Conservation (phyloP, 495 filamentous ascomycete species). For the Aspergillus coremiiformis region DNA sequence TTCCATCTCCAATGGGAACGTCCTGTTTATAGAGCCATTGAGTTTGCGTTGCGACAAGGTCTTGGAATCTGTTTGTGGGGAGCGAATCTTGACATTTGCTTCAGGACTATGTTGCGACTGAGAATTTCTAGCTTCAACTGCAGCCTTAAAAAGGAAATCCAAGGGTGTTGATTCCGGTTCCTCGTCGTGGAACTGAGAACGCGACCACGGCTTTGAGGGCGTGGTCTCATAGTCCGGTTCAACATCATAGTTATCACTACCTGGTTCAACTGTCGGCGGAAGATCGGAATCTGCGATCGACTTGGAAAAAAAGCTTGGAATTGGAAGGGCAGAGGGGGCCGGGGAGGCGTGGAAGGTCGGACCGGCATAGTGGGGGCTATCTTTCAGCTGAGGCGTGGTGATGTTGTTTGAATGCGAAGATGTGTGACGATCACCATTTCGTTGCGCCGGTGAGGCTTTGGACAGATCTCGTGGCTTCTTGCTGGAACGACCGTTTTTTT, state of each 20-base stretch:
- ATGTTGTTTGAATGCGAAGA: conserved; percentile 27
- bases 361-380: conserved; percentile 68
- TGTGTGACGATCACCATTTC: conserved; percentile 26
- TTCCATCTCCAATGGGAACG: conserved; percentile 64
- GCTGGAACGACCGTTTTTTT: conserved; percentile 30
- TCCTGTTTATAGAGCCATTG: conserved; percentile 39
- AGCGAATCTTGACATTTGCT: conserved; percentile 27
- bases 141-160: conserved; percentile 82
- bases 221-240: conserved; percentile 31
- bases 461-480: conserved; percentile 32
- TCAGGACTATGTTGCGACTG: conserved; percentile 39
- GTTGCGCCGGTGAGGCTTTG: conserved; percentile 23
- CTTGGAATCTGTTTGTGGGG: conserved; percentile 34
- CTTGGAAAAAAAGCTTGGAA: conserved; percentile 86
- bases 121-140: conserved; percentile 53
- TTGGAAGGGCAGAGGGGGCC: conserved; percentile 83
- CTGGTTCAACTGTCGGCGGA: conserved; percentile 30
- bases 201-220: conserved; percentile 35
- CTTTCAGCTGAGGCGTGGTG: conserved; percentile 43
- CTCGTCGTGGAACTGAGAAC: conserved; percentile 17
- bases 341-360: conserved; percentile 95
- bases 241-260: conserved; percentile 30
- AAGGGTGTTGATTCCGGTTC: conserved; percentile 64
- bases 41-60: conserved; percentile 22
- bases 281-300: conserved; percentile 55